Conservation (phyloP, 345 rosid genomes). For the Limnanthes douglasii region DNA sequence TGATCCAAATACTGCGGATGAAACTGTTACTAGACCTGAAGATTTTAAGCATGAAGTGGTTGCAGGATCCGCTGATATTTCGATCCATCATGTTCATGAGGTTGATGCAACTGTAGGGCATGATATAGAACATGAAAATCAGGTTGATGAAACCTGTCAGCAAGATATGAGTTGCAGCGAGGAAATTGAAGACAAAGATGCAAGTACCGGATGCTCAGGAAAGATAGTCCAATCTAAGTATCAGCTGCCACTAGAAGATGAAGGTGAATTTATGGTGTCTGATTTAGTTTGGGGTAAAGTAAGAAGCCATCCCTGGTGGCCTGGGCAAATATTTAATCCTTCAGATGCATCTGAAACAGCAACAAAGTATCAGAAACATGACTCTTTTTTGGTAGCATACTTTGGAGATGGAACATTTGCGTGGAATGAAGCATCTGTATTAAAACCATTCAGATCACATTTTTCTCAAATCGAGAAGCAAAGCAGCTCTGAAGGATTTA, state of each 20-base stretch:
- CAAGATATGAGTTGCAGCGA: conserved; percentile 9
- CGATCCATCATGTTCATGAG: background rate
- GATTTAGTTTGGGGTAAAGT: conserved; percentile 76
- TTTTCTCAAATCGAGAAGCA: conserved; percentile 45
- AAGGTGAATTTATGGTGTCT: conserved; percentile 29
- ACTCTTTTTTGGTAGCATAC: conserved; percentile 55
- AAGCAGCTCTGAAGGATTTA: conserved; percentile 37
- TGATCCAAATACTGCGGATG: conserved; percentile 6
- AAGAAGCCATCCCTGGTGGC: conserved; percentile 84
- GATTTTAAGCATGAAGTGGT: conserved; percentile 3
- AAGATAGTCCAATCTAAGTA: conserved; percentile 21
- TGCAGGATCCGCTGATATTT: conserved; percentile 6
- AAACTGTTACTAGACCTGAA: conserved; percentile 9
- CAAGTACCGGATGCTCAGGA: conserved; percentile 10
- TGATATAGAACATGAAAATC: conserved; percentile 30
- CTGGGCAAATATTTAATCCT: conserved; percentile 64
- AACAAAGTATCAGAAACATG: conserved; percentile 40
- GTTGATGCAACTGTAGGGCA: conserved; percentile 4
- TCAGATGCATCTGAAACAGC: conserved; percentile 61
- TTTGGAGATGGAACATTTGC: conserved; percentile 77
- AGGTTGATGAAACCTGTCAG: conserved; percentile 15
- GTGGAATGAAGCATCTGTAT: conserved; percentile 48
- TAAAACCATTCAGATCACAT: conserved; percentile 42
- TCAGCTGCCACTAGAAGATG: conserved; percentile 24
- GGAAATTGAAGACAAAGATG: conserved; percentile 5